Percentiles rank a stretch among this genome's conserved stretches.
These are phyloP conservation scores for Quercus aquifolioides DNA, from an alignment of 306 rosid genomes.

Conservation along the genomic window DNA sequence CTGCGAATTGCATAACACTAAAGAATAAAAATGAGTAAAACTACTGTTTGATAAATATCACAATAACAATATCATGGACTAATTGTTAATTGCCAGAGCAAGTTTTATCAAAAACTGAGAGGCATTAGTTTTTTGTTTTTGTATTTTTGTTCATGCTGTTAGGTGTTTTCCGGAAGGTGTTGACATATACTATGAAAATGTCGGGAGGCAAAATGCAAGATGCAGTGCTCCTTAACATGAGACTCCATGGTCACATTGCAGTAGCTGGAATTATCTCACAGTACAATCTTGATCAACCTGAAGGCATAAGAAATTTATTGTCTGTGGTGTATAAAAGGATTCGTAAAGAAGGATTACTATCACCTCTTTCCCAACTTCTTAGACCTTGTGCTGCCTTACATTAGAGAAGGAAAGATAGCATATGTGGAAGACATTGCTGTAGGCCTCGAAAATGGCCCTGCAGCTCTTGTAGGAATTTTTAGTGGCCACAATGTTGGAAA, in stretches of 20 bases:
- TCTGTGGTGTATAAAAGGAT: constrained; percentile 31
- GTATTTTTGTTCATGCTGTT: too few species aligned
- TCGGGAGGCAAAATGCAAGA: constrained; percentile 61
- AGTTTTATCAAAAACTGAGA: neutral
- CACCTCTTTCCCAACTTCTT: constrained; percentile 53
- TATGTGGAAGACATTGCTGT: constrained; percentile 35
- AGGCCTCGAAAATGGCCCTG: constrained; percentile 39
- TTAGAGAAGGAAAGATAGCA: constrained; percentile 46
- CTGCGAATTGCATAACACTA: too few species aligned
- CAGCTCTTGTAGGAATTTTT: constrained; percentile 35
- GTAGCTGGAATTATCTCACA: constrained; percentile 61
- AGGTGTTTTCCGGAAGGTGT: constrained; percentile 62
- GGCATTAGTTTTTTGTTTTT: neutral
- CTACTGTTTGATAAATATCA: too few species aligned
- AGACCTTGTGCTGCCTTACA: constrained; percentile 49
- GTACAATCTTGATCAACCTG: constrained; percentile 48
- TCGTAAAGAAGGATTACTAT: constrained; percentile 49
- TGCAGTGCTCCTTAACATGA: constrained; percentile 52
- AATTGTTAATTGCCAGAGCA: neutral
- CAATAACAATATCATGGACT: too few species aligned
- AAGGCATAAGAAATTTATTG: constrained; percentile 50
- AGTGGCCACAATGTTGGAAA: constrained; percentile 43
- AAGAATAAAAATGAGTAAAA: too few species aligned
- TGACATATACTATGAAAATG: constrained; percentile 69
- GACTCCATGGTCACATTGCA: constrained; percentile 38